These are phyloP conservation scores for Arthromyces matolae DNA, from an alignment of 768 basidiomycete species.

Conservation along the genomic window DNA sequence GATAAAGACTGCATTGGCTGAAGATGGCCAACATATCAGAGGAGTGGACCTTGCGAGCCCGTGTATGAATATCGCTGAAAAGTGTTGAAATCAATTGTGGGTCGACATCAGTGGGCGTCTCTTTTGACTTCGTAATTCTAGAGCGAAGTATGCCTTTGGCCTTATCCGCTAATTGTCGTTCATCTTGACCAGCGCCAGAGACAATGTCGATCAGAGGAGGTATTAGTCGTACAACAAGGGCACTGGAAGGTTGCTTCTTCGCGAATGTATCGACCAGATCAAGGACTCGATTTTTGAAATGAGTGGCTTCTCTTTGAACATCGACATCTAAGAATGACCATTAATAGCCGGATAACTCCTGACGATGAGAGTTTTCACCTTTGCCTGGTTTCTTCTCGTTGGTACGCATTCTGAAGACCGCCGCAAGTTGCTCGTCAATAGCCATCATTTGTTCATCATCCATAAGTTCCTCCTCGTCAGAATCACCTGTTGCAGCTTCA, in stretches of 20 bases:
- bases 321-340: conserved; percentile 44
- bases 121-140: conserved; percentile 73
- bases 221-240: conserved; percentile 62
- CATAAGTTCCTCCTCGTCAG: conserved; percentile 70
- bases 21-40: conserved; percentile 62
- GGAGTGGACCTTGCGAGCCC: conserved; percentile 64
- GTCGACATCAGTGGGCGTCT: conserved; percentile 48
- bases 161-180: conserved; percentile 87
- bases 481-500: conserved; percentile 52
- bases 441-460: conserved; percentile 99
- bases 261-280: conserved; percentile 89
- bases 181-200: conserved; percentile 63
- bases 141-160: conserved; percentile 73
- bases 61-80: conserved; percentile 62
- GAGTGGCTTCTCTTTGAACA: conserved; percentile 83
- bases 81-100: conserved; percentile 41
- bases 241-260: conserved; percentile 73
- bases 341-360: not conserved
- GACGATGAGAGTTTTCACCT: conserved; percentile 40
- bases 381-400: conserved; percentile 60
- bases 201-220: conserved; percentile 76
- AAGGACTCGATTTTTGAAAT: conserved; percentile 94
- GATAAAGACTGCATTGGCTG: conserved; percentile 66
- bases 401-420: conserved; percentile 72
- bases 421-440: conserved; percentile 87